Conservation (phyloP, 73 alveolate genomes). For the Stentor roeselii region DNA sequence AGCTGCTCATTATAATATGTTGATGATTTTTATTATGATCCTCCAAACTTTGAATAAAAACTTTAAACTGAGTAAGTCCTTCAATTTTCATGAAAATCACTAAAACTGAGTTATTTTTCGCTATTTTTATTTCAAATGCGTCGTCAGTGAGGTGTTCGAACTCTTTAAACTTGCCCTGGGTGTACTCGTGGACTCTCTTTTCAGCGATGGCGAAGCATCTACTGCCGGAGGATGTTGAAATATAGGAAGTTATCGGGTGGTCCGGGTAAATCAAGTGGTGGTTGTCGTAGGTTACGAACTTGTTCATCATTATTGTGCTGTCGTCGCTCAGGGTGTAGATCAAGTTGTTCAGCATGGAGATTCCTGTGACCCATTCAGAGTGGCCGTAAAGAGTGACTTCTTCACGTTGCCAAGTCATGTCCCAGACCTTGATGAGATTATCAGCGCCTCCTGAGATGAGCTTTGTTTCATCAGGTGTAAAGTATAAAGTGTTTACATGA, state of each 20-base stretch:
- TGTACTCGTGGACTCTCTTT: background rate
- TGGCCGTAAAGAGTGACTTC: background rate
- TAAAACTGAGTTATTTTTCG: background rate
- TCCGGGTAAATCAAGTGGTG: background rate
- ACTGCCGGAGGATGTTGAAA: background rate
- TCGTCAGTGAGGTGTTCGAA: background rate
- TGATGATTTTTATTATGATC: background rate
- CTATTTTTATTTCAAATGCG: background rate
- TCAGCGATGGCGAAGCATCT: background rate
- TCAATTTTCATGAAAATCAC: background rate
- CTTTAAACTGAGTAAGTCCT: background rate
- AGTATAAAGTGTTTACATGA: background rate
- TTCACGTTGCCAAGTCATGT: background rate
- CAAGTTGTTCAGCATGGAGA: background rate
- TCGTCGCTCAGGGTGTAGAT: background rate
- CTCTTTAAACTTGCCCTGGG: background rate
- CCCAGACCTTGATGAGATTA: background rate
- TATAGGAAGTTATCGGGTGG: background rate
- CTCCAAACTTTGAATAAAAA: background rate
- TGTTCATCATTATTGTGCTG: background rate
- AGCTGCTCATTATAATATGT: background rate
- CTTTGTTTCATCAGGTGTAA: background rate
- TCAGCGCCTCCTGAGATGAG: slow-evolving; percentile 9
- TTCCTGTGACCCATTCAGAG: background rate
- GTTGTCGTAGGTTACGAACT: background rate